Base-by-base conservation (phyloP, 257 asterid genomes). In the Forsythia suspensa region DNA sequence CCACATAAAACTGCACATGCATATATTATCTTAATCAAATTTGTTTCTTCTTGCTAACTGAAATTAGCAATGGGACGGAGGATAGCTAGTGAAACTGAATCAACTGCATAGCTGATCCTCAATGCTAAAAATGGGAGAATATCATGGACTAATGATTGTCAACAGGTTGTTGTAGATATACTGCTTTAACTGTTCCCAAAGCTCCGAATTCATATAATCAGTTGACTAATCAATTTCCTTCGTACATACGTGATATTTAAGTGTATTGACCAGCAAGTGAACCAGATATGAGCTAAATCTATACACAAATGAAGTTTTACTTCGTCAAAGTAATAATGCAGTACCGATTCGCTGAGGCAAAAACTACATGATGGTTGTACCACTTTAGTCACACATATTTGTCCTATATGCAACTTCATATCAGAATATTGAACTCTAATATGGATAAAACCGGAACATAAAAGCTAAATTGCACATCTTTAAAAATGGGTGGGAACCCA, bases 211-310 rank as follows among this genome's bases (percentile, higher is more conserved):
- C 63, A 4, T 18, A 52, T 21, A 61, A 59, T 24, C 15, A 24
- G 2, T 3, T 8, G 69, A 61, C 69, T 8, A 61, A 21, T 61
- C 36, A 61, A 61, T 29, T 29, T 29, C 34, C 34, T 29, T 29
- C 34, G 34, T 29, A 29, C 34, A 29, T 29, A 29, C 34, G 34
- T 29, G 34, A 29, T 0, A 13, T 39, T 59, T 41, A 61, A 42
- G 41, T 44, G 63, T 44, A 57, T 44, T 38, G 66, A 72, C 24
- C 70, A 67, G 38, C 12, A 76, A 75, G 11, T n/a, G 77, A 69
- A 80, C 67, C 36, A 16, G 77, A 11, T 12, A 55, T n/a, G 69
- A 55, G 13, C 16, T 21, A 18, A 70, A 61, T 37, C 37, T 24
- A 61, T 8, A 61, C 69, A 63, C 34, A 24, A 63, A 59, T 59